Conservation (phyloP, 148 eudicot genomes). For the Fallopia convolvulus region DNA sequence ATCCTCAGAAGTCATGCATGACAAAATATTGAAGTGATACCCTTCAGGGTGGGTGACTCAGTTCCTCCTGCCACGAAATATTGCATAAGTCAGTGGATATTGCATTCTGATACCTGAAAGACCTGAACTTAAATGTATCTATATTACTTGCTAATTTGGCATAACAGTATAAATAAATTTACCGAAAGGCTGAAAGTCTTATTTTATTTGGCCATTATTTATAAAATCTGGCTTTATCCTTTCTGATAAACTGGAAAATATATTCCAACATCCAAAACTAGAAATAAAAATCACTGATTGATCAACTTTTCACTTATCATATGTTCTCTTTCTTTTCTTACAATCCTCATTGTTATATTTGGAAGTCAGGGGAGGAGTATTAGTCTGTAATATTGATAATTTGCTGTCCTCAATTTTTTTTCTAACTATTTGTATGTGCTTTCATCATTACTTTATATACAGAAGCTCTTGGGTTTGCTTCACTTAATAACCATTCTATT, state of each 20-base stretch:
- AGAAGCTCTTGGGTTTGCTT: slow-evolving; percentile 67
- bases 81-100: neutral
- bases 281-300: neutral
- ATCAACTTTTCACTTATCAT: neutral
- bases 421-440: neutral
- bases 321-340: neutral
- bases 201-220: neutral
- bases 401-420: neutral
- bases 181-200: neutral
- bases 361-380: neutral
- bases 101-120: neutral
- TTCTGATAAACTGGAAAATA: neutral
- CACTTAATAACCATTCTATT: slow-evolving; percentile 48
- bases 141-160: neutral
- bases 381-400: neutral
- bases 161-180: neutral
- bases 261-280: neutral
- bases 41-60: neutral
- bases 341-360: neutral
- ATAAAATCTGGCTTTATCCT: neutral
- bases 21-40: neutral
- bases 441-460: slow-evolving; percentile 25
- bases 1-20: neutral
- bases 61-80: neutral
- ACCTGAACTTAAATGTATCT: neutral